These are phyloP conservation scores for Paecilomyces niveus DNA, from an alignment of 2,329 filamentous ascomycete genomes.

Conservation along the genomic window DNA sequence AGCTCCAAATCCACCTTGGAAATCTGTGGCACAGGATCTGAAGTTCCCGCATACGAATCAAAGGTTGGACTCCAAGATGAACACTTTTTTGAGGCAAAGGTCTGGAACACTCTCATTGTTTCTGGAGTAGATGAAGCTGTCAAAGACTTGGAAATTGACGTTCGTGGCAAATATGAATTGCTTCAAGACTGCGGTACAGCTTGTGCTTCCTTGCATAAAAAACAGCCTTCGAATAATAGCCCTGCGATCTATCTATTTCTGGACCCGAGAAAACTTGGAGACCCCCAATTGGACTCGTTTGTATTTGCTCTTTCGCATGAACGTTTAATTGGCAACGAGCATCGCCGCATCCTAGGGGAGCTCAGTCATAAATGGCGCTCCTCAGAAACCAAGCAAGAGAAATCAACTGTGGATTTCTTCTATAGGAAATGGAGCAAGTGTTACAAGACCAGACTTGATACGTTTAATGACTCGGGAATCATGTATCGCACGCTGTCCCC, in stretches of 20 bases:
- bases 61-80: slow-evolving; percentile 32
- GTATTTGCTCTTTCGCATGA: slow-evolving; percentile 49
- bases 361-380: slow-evolving; percentile 43
- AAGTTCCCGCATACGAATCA: slow-evolving; percentile 32
- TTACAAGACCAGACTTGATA: slow-evolving; percentile 13
- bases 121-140: slow-evolving; percentile 20
- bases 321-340: slow-evolving; percentile 40
- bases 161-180: slow-evolving; percentile 46
- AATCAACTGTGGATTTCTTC: slow-evolving; percentile 19
- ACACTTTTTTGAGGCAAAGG: slow-evolving; percentile 31
- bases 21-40: slow-evolving; percentile 26
- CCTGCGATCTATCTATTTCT: slow-evolving; percentile 49
- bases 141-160: slow-evolving; percentile 24
- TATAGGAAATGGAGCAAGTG: slow-evolving; percentile 21
- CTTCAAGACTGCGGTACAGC: slow-evolving; percentile 54
- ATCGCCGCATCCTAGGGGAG: slow-evolving; percentile 40
- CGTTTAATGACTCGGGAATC: slow-evolving; percentile 12
- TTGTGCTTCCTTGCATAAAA: slow-evolving; percentile 48
- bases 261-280: slow-evolving; percentile 46
- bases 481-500: slow-evolving; percentile 14
- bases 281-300: slow-evolving; percentile 44
- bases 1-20: slow-evolving; percentile 25
- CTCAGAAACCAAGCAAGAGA: slow-evolving; percentile 12
- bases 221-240: slow-evolving; percentile 8
- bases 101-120: slow-evolving; percentile 41